A percentile compares a stretch with the other conserved stretches of the same genome.
Evolutionary conservation across 2,329 filamentous ascomycete species (phyloP).

Genomic region (Fusarium annulatum): DNA sequence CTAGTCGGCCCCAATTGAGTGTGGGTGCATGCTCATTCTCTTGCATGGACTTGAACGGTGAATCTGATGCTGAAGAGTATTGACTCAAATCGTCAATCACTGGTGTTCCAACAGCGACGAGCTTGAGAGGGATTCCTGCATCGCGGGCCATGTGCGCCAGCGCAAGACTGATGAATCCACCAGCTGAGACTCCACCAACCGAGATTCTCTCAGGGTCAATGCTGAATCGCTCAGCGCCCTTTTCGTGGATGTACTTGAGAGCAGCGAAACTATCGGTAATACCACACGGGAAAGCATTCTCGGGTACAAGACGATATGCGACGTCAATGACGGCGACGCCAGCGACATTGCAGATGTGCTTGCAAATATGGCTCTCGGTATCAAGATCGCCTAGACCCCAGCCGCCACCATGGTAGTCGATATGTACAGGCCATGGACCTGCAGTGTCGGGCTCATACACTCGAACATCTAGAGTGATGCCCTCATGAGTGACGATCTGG

Average conservation of each 20-base stretch:
- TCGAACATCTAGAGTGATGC: not conserved
- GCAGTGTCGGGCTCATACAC: conserved; percentile 36
- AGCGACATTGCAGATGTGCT: conserved; percentile 57
- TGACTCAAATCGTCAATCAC: conserved; percentile 6
- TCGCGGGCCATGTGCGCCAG: conserved; percentile 10
- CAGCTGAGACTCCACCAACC: conserved; percentile 1
- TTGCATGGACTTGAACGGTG: not conserved
- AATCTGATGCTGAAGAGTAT: conserved; percentile 11
- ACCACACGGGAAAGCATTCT: conserved; percentile 10
- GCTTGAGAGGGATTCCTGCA: not conserved
- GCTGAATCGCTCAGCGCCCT: not conserved
- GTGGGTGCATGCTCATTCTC: conserved; percentile 15
- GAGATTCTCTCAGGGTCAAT: conserved; percentile 1
- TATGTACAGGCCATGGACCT: conserved; percentile 59
- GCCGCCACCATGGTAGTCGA: conserved; percentile 62
- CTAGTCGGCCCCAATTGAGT: conserved; percentile 2
- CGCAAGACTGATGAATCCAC: conserved; percentile 9
- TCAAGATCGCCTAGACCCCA: conserved; percentile 63
- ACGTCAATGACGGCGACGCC: conserved; percentile 60
- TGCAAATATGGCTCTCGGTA: conserved; percentile 61
- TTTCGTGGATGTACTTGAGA: conserved; percentile 10
- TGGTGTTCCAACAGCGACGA: conserved; percentile 8
- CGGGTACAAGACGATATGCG: not conserved
- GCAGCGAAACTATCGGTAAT: conserved; percentile 9
- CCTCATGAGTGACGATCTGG: conserved; percentile 11